These are phyloP conservation scores for Oryza glaberrima DNA, from an alignment of 176 grass and related monocot genomes.

Conservation along the genomic window DNA sequence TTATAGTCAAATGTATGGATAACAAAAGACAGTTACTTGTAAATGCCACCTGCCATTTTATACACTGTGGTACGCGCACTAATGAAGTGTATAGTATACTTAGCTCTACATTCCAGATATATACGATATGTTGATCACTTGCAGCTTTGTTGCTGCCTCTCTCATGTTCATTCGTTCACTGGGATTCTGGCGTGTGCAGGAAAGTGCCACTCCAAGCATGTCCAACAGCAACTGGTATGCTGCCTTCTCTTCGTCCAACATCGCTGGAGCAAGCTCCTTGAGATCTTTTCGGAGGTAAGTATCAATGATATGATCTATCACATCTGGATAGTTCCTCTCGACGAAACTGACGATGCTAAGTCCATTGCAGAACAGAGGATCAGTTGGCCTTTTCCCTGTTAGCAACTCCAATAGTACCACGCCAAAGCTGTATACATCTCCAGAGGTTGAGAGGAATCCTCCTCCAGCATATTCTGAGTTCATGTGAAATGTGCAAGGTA, in stretches of 20 bases:
- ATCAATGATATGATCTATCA: not conserved
- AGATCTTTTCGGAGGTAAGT: not conserved
- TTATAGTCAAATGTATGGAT: too few species aligned
- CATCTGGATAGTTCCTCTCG: not conserved
- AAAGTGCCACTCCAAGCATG: constrained; percentile 4
- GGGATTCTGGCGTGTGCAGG: not conserved
- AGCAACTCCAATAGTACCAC: not conserved
- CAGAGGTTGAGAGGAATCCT: not conserved
- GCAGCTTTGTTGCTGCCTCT: too few species aligned
- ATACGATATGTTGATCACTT: too few species aligned
- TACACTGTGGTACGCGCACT: too few species aligned
- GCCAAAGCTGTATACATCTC: not conserved
- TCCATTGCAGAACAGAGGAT: not conserved
- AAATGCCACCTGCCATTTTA: too few species aligned
- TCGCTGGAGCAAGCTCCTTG: not conserved
- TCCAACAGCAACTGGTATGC: too few species aligned
- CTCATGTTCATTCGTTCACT: not conserved
- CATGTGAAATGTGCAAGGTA: not conserved
- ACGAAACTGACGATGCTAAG: not conserved
- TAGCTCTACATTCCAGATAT: too few species aligned
- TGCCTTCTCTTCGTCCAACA: not conserved
- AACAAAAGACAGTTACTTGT: too few species aligned
- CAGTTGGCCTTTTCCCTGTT: not conserved
- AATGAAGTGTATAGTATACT: too few species aligned
- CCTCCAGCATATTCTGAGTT: not conserved